Evolutionary conservation across 2,329 filamentous ascomycete genomes (phyloP).

Genomic region (Diaporthe sp.): DNA sequence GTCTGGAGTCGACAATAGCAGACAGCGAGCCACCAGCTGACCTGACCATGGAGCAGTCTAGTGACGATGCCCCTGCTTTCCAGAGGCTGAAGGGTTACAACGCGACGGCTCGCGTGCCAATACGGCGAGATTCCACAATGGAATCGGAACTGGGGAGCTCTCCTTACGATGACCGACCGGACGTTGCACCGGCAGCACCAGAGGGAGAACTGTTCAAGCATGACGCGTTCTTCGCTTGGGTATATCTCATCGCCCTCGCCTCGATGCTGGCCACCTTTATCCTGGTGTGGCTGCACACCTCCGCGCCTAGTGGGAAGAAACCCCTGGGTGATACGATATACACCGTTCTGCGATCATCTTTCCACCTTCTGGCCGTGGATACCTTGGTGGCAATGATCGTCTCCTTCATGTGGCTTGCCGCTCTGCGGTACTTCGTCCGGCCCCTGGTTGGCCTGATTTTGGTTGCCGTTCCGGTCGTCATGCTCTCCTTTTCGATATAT

Average conservation of each 20-base stretch:
- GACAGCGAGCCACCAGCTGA: constrained; percentile 73
- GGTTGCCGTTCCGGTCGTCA: constrained; percentile 85
- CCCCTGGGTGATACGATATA: constrained; percentile 95
- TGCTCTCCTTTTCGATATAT: constrained; percentile 92
- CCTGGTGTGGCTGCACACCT: constrained; percentile 90
- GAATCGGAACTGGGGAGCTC: constrained; percentile 63
- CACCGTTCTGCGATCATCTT: constrained; percentile 86
- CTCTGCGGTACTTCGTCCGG: constrained; percentile 88
- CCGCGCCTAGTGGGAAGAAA: constrained; percentile 75
- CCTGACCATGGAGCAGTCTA: constrained; percentile 67
- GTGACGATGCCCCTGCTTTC: constrained; percentile 72
- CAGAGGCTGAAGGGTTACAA: constrained; percentile 67
- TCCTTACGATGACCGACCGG: constrained; percentile 51
- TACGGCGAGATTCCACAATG: constrained; percentile 57
- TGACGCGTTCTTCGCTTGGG: constrained; percentile 91
- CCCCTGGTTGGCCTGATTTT: constrained; percentile 86
- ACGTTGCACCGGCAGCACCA: constrained; percentile 55
- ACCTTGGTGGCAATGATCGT: constrained; percentile 92
- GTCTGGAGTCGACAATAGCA: constrained; percentile 78
- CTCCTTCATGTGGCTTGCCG: constrained; percentile 89
- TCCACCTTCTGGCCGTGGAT: constrained; percentile 90
- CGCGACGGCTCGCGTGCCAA: constrained; percentile 55
- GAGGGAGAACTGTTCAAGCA: constrained; percentile 82
- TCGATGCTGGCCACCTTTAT: constrained; percentile 90
- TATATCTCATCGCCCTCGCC: constrained; percentile 88